Base-by-base conservation (phyloP, 495 filamentous ascomycete genomes). In the Chaetomium fimeti region DNA sequence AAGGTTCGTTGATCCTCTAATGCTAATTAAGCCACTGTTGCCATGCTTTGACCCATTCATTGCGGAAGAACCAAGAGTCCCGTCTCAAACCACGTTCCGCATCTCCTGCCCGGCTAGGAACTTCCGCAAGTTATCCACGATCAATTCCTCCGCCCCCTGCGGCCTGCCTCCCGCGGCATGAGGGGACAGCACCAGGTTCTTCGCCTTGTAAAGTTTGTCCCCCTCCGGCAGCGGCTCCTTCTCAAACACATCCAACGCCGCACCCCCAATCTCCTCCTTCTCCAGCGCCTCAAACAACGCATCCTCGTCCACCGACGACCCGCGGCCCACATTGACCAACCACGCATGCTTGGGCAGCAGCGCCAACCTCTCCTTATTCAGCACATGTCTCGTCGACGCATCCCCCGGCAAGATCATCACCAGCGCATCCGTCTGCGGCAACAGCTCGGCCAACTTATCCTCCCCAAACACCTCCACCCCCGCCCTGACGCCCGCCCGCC, bases 291-390 rank as follows among this genome's bases (percentile, higher is more conserved):
- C 82, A n/a, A 87, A 88, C 61, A 92, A 81, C 25, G 89, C 89
- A 45, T 79, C 87, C 81, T 95, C 91, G 68, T 95, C 88, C 43
- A 93, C 85, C 61, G 91, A 77, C 36, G 88, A 89, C 24, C 91
- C 91, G 7, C 91, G 84, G 6, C 91, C 91, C 3, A 92, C 93
- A 71, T 95, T 95, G 18, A 93, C 85, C 58, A 93, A 82, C 69
- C 91, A 89, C 16, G 89, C 85, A 15, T 91, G 91, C 66, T 84
- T 82, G 71, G 91, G 92, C 82, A 93, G 88, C 72, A 88, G 83
- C 60, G 72, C 74, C 67, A 93, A 82, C 67, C 91, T 83, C 53
- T 81, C 79, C 18, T 78, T 81, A 53, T 83, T 86, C 63, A 93
- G 87, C 56, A 88, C 90, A 69, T 92, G 85, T 47, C 77, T 77